Evolutionary conservation across 2,329 filamentous ascomycete species (phyloP).

Genomic region (Dactylellina drechsleri): DNA sequence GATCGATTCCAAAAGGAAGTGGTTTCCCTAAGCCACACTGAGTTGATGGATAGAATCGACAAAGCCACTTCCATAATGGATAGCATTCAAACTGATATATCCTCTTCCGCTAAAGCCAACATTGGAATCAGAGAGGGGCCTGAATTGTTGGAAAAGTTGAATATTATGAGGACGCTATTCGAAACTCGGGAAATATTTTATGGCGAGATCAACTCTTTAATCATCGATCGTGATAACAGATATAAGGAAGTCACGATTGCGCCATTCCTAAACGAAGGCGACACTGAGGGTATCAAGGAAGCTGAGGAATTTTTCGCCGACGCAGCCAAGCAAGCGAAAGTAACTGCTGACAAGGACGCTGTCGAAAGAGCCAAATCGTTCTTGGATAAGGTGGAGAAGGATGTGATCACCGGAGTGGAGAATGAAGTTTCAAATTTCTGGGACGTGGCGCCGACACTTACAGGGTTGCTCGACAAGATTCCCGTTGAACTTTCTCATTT

Average conservation of each 20-base stretch:
- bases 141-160: constrained; percentile 92
- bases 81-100: constrained; percentile 76
- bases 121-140: constrained; percentile 80
- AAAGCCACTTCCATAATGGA: constrained; percentile 81
- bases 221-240: constrained; percentile 84
- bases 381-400: constrained; percentile 80
- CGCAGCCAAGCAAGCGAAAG: constrained; percentile 77
- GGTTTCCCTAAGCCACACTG: constrained; percentile 82
- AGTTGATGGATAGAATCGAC: constrained; percentile 79
- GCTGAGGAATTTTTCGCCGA: constrained; percentile 83
- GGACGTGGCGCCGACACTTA: constrained; percentile 90
- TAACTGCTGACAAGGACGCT: constrained; percentile 76
- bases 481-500: constrained; percentile 67
- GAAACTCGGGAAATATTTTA: constrained; percentile 90
- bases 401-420: constrained; percentile 87
- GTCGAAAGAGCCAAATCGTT: constrained; percentile 80
- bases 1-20: constrained; percentile 85
- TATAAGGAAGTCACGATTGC: constrained; percentile 85
- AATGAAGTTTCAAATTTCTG: constrained; percentile 93
- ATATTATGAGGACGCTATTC: constrained; percentile 95
- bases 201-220: constrained; percentile 83
- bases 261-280: constrained; percentile 78
- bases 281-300: constrained; percentile 80
- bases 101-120: constrained; percentile 80
- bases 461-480: constrained; percentile 81